Percentiles rank a stretch among this genome's conserved stretches.
Conservation (phyloP, 371 early-diverging fungal species). For the Encephalitozoon romaleae region DNA sequence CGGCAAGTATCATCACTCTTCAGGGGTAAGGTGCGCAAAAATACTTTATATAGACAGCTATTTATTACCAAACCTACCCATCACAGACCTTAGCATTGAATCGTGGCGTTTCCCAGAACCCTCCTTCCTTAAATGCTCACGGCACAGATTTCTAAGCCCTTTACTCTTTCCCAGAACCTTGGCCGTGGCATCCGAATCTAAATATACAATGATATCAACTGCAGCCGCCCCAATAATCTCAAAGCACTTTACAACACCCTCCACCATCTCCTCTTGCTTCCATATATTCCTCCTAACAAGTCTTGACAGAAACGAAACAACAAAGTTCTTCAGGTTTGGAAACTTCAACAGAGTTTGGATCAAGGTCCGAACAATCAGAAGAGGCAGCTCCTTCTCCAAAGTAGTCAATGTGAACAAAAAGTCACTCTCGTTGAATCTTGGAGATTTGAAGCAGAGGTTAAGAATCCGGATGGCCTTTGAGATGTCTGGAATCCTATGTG, state of each 20-base stretch:
- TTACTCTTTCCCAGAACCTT: slow-evolving; percentile 7
- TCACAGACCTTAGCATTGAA: neutral
- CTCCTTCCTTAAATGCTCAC: neutral
- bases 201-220: slow-evolving; percentile 13
- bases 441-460: slow-evolving; percentile 14
- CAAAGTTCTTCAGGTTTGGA: slow-evolving; percentile 30
- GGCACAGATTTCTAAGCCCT: neutral
- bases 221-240: neutral
- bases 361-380: slow-evolving; percentile 27
- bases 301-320: slow-evolving; percentile 14
- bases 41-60: slow-evolving; percentile 11
- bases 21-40: slow-evolving; percentile 8
- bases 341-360: slow-evolving; percentile 21
- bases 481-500: slow-evolving; percentile 12
- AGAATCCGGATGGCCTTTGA: slow-evolving; percentile 5
- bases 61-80: neutral
- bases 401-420: slow-evolving; percentile 18
- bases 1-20: slow-evolving; percentile 38
- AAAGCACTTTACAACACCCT: slow-evolving; percentile 23
- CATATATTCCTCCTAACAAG: slow-evolving; percentile 26
- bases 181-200: slow-evolving; percentile 6
- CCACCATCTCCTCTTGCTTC: slow-evolving; percentile 10
- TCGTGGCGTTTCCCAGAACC: neutral
- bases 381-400: slow-evolving; percentile 19
- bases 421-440: slow-evolving; percentile 27